phyloP scores from a whole-genome alignment of 495 filamentous ascomycete genomes.

The Tuber melanosporum region DNA sequence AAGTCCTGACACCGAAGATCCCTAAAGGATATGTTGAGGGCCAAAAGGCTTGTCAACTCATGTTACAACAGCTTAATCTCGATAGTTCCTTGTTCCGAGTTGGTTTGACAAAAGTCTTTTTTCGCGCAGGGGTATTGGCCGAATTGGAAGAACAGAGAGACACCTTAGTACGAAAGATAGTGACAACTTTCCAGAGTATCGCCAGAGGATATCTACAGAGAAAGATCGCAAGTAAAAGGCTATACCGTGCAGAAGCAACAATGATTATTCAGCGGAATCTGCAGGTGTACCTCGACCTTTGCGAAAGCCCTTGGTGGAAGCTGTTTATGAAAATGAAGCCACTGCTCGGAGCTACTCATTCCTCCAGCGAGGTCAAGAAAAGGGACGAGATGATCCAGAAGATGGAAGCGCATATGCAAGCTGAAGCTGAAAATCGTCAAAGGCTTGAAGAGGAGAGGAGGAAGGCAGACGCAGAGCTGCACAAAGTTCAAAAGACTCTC shows the following conservation, averaged over 20 bases:
- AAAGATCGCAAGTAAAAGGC: conserved; percentile 77
- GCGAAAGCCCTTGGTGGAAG: conserved; percentile 92
- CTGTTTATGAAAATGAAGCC: conserved; percentile 95
- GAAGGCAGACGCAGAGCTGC: conserved; percentile 76
- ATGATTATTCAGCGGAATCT: conserved; percentile 93
- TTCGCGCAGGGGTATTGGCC: conserved; percentile 90
- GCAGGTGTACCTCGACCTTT: conserved; percentile 77
- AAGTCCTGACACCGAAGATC: conserved; percentile 86
- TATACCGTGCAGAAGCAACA: conserved; percentile 91
- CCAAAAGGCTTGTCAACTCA: conserved; percentile 72
- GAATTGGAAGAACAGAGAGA: conserved; percentile 95
- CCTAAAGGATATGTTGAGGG: conserved; percentile 88
- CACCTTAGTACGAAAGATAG: conserved; percentile 81
- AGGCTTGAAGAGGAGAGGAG: conserved; percentile 86
- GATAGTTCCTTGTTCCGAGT: conserved; percentile 84
- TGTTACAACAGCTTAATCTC: conserved; percentile 81
- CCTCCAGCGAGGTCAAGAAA: conserved; percentile 84
- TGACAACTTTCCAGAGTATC: conserved; percentile 87
- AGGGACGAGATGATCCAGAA: conserved; percentile 86
- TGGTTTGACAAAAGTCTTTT: conserved; percentile 96
- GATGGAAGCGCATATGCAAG: conserved; percentile 73
- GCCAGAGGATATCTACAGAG: conserved; percentile 84
- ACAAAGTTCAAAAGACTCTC: conserved; percentile 81
- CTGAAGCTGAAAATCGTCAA: conserved; percentile 66
- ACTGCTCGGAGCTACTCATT: conserved; percentile 73